Conservation (phyloP, 2,329 filamentous ascomycete genomes). For the Xylaria sp. region DNA sequence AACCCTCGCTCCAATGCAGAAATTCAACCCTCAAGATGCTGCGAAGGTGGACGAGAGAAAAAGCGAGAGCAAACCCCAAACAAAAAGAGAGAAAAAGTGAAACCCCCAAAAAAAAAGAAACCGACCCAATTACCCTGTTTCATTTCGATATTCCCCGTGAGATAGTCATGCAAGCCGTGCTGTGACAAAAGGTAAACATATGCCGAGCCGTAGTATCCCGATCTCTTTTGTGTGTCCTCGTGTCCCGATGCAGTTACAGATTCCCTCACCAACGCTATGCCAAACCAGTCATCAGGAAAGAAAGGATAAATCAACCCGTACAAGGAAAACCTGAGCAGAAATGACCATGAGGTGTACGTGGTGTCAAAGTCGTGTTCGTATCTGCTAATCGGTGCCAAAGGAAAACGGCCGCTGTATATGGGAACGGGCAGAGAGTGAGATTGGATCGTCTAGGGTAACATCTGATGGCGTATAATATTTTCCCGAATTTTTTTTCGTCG, state of each 20-base stretch:
- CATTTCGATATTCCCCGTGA: conserved; percentile 16
- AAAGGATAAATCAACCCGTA: conserved; percentile 7
- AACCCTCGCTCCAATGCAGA: conserved; percentile 23
- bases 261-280: conserved; percentile 32
- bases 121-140: conserved; percentile 6
- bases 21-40: conserved; percentile 6
- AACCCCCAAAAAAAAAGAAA: conserved; percentile 24
- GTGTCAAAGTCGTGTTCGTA: conserved; percentile 7
- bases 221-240: conserved; percentile 23
- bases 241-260: conserved; percentile 23
- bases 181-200: conserved; percentile 12
- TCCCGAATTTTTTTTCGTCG: too few relatives aligned
- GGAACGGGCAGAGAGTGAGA: conserved; percentile 15
- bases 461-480: conserved; percentile 14
- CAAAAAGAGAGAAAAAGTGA: too few relatives aligned
- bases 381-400: conserved; percentile 11
- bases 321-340: conserved; percentile 12
- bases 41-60: too few relatives aligned
- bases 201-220: conserved; percentile 18
- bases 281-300: conserved; percentile 24
- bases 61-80: too few relatives aligned
- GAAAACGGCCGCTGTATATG: conserved; percentile 9
- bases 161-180: conserved; percentile 13
- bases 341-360: conserved; percentile 21
- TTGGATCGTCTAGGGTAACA: conserved; percentile 12